Evolutionary conservation across 805 yeast species (phyloP).

Genomic region (Yarrowia sp.): DNA sequence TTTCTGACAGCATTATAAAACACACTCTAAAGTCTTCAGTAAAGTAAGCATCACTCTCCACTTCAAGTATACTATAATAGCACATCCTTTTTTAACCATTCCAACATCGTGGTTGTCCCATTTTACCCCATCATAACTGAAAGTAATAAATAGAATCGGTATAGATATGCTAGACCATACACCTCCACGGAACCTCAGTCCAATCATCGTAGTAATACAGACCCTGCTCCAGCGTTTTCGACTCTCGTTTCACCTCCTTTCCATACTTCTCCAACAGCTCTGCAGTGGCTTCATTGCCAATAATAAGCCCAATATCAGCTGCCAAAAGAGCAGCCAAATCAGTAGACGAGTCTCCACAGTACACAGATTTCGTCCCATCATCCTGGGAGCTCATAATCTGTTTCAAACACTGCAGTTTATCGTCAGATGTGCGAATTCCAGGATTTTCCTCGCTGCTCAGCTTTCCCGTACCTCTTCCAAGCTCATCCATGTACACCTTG

Average conservation of each 20-base stretch:
- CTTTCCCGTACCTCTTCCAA: constrained; percentile 35
- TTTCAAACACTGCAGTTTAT: constrained; percentile 42
- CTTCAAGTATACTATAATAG: no score
- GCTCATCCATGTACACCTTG: constrained; percentile 40
- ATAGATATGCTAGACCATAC: no score
- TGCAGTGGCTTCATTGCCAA: constrained; percentile 32
- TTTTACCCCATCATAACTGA: no score
- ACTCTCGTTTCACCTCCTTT: not conserved
- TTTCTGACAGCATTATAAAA: no score
- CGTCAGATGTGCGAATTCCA: constrained; percentile 52
- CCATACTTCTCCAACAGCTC: not conserved
- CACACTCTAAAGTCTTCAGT: no score
- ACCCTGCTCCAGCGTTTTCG: not conserved
- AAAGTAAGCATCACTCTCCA: no score
- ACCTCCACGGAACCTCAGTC: constrained; percentile 8
- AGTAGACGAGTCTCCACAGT: constrained; percentile 62
- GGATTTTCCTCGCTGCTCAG: constrained; percentile 28
- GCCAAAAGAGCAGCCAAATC: constrained; percentile 52
- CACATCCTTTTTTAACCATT: no score
- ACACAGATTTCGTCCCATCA: constrained; percentile 35
- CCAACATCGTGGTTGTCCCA: no score
- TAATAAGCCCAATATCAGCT: constrained; percentile 48
- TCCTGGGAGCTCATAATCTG: constrained; percentile 27
- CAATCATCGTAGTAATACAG: constrained; percentile 9
- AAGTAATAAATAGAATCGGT: no score